Evolutionary conservation across 1,139 yeast species (phyloP).

Genomic region (Kodamaea sp.): DNA sequence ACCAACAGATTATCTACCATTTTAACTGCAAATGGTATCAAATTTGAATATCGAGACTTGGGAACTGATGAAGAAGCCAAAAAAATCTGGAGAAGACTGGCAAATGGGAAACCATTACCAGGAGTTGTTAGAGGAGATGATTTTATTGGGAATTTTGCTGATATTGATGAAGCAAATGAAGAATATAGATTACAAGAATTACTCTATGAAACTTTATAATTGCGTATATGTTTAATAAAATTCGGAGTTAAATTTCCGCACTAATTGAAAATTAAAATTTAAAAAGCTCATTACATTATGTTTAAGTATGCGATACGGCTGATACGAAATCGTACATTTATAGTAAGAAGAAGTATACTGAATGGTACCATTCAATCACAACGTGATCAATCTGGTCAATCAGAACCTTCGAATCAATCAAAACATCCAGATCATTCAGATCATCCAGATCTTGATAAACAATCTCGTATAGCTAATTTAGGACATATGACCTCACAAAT

Average conservation of each 20-base stretch:
- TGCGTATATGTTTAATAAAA: not conserved
- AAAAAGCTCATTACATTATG: too few species aligned
- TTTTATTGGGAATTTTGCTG: conserved; percentile 78
- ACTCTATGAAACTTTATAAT: conserved; percentile 47
- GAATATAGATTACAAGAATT: conserved; percentile 65
- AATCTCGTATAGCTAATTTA: conserved; percentile 43
- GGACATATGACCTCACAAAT: conserved; percentile 57
- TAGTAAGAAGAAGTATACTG: too few species aligned
- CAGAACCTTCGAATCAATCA: too few species aligned
- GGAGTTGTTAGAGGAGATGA: conserved; percentile 94
- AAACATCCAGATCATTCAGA: too few species aligned
- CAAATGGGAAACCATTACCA: conserved; percentile 74
- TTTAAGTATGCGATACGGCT: too few species aligned
- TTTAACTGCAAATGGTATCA: conserved; percentile 67
- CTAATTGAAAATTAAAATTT: too few species aligned
- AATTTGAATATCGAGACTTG: conserved; percentile 69
- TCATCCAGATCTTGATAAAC: too few species aligned
- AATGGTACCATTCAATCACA: too few species aligned
- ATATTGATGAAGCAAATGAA: conserved; percentile 80
- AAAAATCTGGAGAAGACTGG: conserved; percentile 77
- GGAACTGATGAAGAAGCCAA: conserved; percentile 89
- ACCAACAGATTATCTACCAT: conserved; percentile 77
- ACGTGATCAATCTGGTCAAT: too few species aligned
- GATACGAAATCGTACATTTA: too few species aligned
- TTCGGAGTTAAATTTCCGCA: too few species aligned